phyloP scores from a whole-genome alignment of 805 yeast species.

The Saturnispora mendoncae region DNA sequence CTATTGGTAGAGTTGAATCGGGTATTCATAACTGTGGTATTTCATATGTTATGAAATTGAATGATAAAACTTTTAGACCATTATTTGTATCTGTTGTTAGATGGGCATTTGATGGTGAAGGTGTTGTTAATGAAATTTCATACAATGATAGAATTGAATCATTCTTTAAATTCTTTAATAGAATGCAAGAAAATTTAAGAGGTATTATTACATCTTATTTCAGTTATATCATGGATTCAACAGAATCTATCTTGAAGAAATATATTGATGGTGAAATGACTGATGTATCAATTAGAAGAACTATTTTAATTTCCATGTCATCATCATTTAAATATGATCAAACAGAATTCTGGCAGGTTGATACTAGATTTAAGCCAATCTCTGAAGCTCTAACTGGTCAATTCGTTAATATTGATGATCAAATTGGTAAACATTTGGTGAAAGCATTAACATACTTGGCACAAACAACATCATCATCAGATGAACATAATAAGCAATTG shows the following conservation, averaged over 20 bases:
- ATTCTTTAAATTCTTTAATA: slow-evolving; percentile 79
- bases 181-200: slow-evolving; percentile 72
- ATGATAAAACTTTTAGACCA: slow-evolving; percentile 91
- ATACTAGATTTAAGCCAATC: slow-evolving; percentile 71
- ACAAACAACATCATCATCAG: slow-evolving; percentile 54
- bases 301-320: slow-evolving; percentile 61
- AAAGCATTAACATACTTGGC: slow-evolving; percentile 74
- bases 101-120: slow-evolving; percentile 90
- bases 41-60: slow-evolving; percentile 75
- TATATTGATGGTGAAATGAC: slow-evolving; percentile 35
- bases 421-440: slow-evolving; percentile 72
- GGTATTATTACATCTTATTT: slow-evolving; percentile 83
- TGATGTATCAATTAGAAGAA: slow-evolving; percentile 56
- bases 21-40: slow-evolving; percentile 67
- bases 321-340: slow-evolving; percentile 82
- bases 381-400: slow-evolving; percentile 57
- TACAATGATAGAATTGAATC: slow-evolving; percentile 55
- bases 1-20: slow-evolving; percentile 74
- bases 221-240: slow-evolving; percentile 77
- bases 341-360: slow-evolving; percentile 92
- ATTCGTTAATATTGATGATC: slow-evolving; percentile 56
- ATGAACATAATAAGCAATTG: slow-evolving; percentile 60
- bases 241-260: slow-evolving; percentile 44
- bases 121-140: slow-evolving; percentile 36
- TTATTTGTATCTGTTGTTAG: slow-evolving; percentile 75